These are phyloP conservation scores for Ensete ventricosum DNA, from an alignment of 176 grass and related monocot species.

Conservation along the genomic window DNA sequence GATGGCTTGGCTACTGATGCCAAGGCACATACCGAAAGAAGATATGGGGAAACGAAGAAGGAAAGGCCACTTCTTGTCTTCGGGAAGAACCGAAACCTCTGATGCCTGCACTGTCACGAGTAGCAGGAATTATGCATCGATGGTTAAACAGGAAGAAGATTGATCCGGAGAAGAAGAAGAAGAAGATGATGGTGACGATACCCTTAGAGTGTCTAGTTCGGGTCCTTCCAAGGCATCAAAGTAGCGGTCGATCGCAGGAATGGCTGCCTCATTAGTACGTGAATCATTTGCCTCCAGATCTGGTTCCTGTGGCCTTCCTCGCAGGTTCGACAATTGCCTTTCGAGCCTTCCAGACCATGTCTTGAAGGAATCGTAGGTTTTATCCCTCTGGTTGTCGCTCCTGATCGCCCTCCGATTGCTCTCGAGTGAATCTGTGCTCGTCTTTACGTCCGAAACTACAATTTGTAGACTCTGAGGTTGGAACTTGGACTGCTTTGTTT, in stretches of 20 bases:
- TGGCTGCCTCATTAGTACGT: not conserved
- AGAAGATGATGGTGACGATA: not conserved
- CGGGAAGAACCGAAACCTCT: slow-evolving; percentile 64
- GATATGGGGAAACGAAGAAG: slow-evolving; percentile 76
- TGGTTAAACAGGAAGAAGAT: not conserved
- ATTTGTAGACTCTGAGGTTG: not conserved
- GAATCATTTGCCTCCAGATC: not conserved
- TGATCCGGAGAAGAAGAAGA: not conserved
- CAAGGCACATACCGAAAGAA: slow-evolving; percentile 81
- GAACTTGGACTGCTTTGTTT: not conserved
- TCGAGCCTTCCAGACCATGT: slow-evolving; percentile 12
- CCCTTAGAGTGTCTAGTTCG: slow-evolving; percentile 74
- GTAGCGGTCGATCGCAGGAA: slow-evolving; percentile 63
- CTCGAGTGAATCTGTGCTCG: not conserved
- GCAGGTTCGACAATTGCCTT: not conserved
- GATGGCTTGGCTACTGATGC: slow-evolving; percentile 84
- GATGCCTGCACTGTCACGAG: slow-evolving; percentile 31
- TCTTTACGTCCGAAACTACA: not conserved
- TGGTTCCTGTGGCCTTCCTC: not conserved
- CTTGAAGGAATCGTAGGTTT: slow-evolving; percentile 4
- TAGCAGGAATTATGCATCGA: not conserved
- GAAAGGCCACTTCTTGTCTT: slow-evolving; percentile 85
- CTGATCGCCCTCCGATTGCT: not conserved
- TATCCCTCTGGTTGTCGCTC: not conserved
- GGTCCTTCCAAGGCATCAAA: slow-evolving; percentile 94